These are phyloP conservation scores for Mucor indicus DNA, from an alignment of 371 early-diverging fungal species.

Conservation along the genomic window DNA sequence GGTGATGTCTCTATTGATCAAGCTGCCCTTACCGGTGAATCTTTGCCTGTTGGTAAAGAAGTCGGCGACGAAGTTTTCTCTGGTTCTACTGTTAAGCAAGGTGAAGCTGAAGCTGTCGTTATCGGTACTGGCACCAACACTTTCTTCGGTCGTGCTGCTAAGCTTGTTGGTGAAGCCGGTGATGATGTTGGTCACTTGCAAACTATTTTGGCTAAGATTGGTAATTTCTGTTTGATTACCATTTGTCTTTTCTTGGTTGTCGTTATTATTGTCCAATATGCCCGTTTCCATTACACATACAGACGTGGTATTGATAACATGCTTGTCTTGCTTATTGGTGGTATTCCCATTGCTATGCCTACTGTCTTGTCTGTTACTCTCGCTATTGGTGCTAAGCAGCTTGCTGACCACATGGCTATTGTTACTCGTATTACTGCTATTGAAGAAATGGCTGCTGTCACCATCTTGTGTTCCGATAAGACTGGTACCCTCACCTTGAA, in stretches of 20 bases:
- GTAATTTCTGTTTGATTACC: constrained; percentile 76
- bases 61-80: constrained; percentile 72
- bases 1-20: constrained; percentile 67
- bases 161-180: constrained; percentile 73
- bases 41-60: constrained; percentile 71
- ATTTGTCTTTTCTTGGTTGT: constrained; percentile 70
- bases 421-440: constrained; percentile 84
- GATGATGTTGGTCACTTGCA: constrained; percentile 91
- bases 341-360: constrained; percentile 78
- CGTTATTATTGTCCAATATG: constrained; percentile 79
- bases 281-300: constrained; percentile 68
- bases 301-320: constrained; percentile 71
- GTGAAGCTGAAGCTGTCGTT: constrained; percentile 86
- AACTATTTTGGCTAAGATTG: constrained; percentile 83
- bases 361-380: constrained; percentile 89
- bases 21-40: constrained; percentile 84
- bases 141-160: constrained; percentile 88
- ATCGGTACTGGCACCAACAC: constrained; percentile 83
- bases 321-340: constrained; percentile 75
- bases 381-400: constrained; percentile 90
- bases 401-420: constrained; percentile 90
- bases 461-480: constrained; percentile 94
- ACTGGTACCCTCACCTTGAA: constrained; percentile 96
- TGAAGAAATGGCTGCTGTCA: constrained; percentile 92
- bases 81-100: constrained; percentile 86